Base-by-base conservation (phyloP, 768 basidiomycete genomes). In the Dacryopinax primogenitus region DNA sequence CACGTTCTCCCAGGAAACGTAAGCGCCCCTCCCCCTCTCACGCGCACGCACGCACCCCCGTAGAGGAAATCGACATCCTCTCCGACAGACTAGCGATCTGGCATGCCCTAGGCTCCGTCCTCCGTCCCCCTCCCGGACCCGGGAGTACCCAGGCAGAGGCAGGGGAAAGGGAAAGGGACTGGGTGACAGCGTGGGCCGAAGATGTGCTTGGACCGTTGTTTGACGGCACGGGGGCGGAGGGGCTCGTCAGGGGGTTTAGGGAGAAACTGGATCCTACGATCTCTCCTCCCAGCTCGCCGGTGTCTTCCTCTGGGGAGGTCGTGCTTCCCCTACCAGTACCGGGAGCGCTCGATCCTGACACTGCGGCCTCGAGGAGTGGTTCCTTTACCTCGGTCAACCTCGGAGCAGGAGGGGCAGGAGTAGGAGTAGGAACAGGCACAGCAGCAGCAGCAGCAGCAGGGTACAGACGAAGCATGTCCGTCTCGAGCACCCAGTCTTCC, bases 201-300 rank as follows among this genome's bases (percentile, higher is more conserved):
- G 51, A 58, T 21, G 26, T 58, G 13, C 51, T 58, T 4, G 30
- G 13, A 3, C 51, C 51, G 3, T 7, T 58, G 51, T 58, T 58
- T 30, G 51, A 58, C 9, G 13, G 26, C 51, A 58, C 51, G 23
- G 13, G 15, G 9, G 51, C 51, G 51, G 51, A 3, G 15, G 26
- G 26, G 51, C 51, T 58, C 13, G 51, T 58, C 13, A 23, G 32
- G 51, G 51, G 26, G 30, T 58, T 58, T 30, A 23, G 21, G 3
- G 51, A 58, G 51, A 58, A 58, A 30, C 51, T 58, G 26, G 51
- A 58, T 21, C 51, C 51, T 58, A 58, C 51, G 13, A 23, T 58
- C 51, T 58, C 51, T 13, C 51, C 51, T 21, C 51, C 51, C 51
- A 58, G 51, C 30, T 58, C 51, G 23, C 51, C 51, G 6, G 51